Conservation (phyloP, 2,329 filamentous ascomycete species). For the Chaetomium globosum region DNA sequence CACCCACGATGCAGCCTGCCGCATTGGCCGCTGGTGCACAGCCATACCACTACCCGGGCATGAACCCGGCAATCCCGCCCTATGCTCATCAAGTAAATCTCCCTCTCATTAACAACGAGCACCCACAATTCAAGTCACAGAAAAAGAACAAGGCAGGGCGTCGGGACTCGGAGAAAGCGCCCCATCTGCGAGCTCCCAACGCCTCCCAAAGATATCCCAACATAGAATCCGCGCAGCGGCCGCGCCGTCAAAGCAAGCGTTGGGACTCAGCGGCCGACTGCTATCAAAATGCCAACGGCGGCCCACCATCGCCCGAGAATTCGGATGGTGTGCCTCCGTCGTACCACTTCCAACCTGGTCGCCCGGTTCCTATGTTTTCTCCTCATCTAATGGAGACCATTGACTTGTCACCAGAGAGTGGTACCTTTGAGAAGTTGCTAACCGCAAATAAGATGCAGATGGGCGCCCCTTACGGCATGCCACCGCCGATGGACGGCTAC, state of each 20-base stretch:
- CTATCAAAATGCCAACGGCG: constrained; percentile 36
- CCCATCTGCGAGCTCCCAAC: constrained; percentile 46
- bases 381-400: constrained; percentile 43
- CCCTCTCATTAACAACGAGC: constrained; percentile 49
- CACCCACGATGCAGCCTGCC: constrained; percentile 67
- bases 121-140: constrained; percentile 44
- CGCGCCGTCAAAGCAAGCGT: constrained; percentile 52
- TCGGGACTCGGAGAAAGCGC: constrained; percentile 52
- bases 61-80: constrained; percentile 38
- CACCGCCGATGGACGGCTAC: constrained; percentile 39
- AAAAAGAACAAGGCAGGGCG: constrained; percentile 51
- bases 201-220: constrained; percentile 43
- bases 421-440: constrained; percentile 73
- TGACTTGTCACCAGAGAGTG: constrained; percentile 69
- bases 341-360: constrained; percentile 38
- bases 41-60: constrained; percentile 58
- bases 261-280: constrained; percentile 41
- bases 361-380: constrained; percentile 39
- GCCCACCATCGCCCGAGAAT: constrained; percentile 32
- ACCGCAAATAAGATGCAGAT: constrained; percentile 66
- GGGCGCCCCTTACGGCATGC: constrained; percentile 41
- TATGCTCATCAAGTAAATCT: constrained; percentile 60
- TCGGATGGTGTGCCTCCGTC: constrained; percentile 32
- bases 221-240: constrained; percentile 44
- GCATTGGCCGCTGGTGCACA: constrained; percentile 69